A percentile compares a stretch with the other conserved stretches of the same genome.
Conservation (phyloP, 1,284 basidiomycete species). For the Rhodotorula glutinis region DNA sequence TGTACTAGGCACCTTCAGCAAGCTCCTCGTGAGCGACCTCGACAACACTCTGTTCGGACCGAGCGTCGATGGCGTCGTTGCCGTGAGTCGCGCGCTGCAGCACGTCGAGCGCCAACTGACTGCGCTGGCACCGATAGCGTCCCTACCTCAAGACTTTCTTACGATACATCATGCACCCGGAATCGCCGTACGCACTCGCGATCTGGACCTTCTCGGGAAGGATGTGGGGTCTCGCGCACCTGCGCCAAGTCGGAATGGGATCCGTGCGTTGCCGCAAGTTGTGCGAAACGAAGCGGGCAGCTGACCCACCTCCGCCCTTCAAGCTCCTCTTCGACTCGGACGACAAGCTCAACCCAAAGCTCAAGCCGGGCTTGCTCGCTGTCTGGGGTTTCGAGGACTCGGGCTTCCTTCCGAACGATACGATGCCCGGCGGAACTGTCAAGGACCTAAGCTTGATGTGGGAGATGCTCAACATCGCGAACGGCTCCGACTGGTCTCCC, state of each 20-base stretch:
- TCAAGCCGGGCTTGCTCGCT: background rate
- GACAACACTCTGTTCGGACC: constrained; percentile 37
- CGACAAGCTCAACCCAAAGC: constrained; percentile 1
- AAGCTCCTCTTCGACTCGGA: constrained; percentile 15
- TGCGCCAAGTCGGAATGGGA: constrained; percentile 24
- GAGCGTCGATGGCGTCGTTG: constrained; percentile 10
- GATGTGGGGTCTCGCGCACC: constrained; percentile 18
- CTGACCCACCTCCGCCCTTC: too few species aligned
- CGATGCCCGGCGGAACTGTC: constrained; percentile 12
- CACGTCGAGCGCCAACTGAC: background rate
- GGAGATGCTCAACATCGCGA: constrained; percentile 21
- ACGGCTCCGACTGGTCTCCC: constrained; percentile 5
- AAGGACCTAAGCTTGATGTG: constrained; percentile 34
- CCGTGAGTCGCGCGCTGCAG: background rate
- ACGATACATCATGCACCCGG: constrained; percentile 24
- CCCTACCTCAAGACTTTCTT: constrained; percentile 34
- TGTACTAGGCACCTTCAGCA: background rate
- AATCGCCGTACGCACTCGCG: constrained; percentile 21
- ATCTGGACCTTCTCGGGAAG: constrained; percentile 30
- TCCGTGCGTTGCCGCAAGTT: background rate
- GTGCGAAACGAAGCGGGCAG: too few species aligned
- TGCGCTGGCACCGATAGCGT: background rate
- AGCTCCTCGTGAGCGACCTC: constrained; percentile 16
- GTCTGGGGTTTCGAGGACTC: constrained; percentile 33
- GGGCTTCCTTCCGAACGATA: constrained; percentile 8